Conservation (phyloP, 2,329 filamentous ascomycete genomes). For the Coniochaeta hoffmannii region DNA sequence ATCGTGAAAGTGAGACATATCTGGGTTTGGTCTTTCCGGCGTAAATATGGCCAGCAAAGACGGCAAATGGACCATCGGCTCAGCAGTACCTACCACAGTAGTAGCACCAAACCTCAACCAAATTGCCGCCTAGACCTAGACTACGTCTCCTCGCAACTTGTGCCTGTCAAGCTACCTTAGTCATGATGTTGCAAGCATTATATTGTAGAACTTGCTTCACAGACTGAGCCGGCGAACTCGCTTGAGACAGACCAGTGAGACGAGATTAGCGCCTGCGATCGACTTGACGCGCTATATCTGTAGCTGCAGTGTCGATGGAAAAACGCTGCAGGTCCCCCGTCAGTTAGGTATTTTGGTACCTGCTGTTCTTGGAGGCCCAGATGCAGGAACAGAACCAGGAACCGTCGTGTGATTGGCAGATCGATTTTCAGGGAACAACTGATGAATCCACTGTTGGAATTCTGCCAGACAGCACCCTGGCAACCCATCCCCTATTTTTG, state of each 20-base stretch:
- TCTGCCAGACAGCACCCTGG: background rate
- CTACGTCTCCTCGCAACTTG: too few relatives aligned
- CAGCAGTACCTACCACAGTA: too few relatives aligned
- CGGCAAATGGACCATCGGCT: too few relatives aligned
- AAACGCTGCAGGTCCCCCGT: background rate
- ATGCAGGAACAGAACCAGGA: background rate
- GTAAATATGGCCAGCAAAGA: too few relatives aligned
- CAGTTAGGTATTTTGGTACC: background rate
- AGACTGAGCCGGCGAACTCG: background rate
- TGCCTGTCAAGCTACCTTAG: too few relatives aligned
- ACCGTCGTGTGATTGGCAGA: background rate
- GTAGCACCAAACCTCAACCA: too few relatives aligned
- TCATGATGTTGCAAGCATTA: too few relatives aligned
- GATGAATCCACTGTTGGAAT: constrained; percentile 2
- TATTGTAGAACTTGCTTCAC: too few relatives aligned
- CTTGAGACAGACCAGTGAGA: constrained; percentile 8
- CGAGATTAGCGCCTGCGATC: constrained; percentile 15
- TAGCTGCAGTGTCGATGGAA: background rate
- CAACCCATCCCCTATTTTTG: constrained; percentile 10
- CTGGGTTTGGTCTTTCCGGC: too few relatives aligned
- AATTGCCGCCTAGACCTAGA: too few relatives aligned
- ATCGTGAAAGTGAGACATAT: too few relatives aligned
- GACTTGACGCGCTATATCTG: background rate
- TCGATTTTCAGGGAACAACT: background rate
- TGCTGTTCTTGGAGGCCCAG: background rate